These are phyloP conservation scores for Quercus glauca DNA, from an alignment of 306 rosid species.

Conservation along the genomic window DNA sequence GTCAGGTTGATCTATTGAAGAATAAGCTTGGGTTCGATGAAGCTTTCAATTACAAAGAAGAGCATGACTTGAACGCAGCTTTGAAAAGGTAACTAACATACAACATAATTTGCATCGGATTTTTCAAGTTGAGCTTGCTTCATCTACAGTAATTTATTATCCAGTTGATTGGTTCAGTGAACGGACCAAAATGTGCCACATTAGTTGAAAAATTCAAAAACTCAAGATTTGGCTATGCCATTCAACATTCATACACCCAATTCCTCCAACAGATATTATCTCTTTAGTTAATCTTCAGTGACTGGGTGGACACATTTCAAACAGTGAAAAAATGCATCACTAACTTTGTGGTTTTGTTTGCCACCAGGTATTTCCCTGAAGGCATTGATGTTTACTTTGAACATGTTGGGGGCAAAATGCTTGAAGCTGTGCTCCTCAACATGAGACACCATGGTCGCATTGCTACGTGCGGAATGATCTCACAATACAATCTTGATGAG, in stretches of 20 bases:
- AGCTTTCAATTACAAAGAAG: conserved; percentile 26
- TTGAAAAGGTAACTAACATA: conserved; percentile 15
- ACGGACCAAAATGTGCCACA: too few relatives aligned
- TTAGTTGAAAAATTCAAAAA: too few relatives aligned
- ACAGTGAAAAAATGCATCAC: too few relatives aligned
- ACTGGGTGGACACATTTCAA: too few relatives aligned
- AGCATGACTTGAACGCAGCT: conserved; percentile 8
- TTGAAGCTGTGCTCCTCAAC: conserved; percentile 20
- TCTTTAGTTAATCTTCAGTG: too few relatives aligned
- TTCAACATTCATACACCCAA: too few relatives aligned
- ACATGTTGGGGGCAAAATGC: conserved; percentile 16
- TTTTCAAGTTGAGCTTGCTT: too few relatives aligned
- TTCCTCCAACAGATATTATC: too few relatives aligned
- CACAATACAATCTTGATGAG: conserved; percentile 11
- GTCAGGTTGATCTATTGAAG: conserved; percentile 20
- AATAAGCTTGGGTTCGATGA: conserved; percentile 21
- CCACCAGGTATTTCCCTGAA: neutral
- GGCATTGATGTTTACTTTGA: conserved; percentile 24
- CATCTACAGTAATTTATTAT: too few relatives aligned
- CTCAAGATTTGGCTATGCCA: too few relatives aligned
- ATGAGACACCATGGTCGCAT: conserved; percentile 17
- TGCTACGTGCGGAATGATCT: conserved; percentile 15
- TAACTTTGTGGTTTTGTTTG: neutral
- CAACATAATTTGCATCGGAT: too few relatives aligned
- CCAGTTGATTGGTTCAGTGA: too few relatives aligned